Evolutionary conservation across 108 stramenopile genomes (phyloP).

Genomic region (Cyclotella choctawhatcheeana): DNA sequence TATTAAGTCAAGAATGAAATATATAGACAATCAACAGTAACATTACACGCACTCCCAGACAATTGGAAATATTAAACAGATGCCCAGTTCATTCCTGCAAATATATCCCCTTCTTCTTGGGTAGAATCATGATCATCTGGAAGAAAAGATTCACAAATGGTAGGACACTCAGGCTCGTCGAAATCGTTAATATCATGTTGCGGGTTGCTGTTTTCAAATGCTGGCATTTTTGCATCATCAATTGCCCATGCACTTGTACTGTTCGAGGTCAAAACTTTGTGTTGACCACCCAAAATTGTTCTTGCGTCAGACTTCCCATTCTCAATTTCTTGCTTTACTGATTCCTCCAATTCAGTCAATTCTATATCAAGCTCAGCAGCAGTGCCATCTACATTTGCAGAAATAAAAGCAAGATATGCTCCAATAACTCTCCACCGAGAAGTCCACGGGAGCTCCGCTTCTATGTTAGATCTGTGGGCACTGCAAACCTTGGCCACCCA

Average conservation of each 20-base stretch:
- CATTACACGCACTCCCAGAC: constrained; percentile 10
- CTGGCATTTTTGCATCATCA: not conserved
- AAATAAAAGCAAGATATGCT: constrained; percentile 60
- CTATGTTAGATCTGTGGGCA: constrained; percentile 48
- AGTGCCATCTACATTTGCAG: constrained; percentile 61
- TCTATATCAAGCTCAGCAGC: constrained; percentile 14
- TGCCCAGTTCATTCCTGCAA: constrained; percentile 3
- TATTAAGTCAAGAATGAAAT: not conserved
- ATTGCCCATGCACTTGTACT: no score
- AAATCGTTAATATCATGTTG: not conserved
- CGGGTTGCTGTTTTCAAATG: not conserved
- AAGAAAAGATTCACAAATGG: no score
- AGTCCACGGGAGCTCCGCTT: constrained; percentile 52
- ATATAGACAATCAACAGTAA: not conserved
- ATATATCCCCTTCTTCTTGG: not conserved
- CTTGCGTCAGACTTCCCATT: constrained; percentile 55
- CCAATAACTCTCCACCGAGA: constrained; percentile 68
- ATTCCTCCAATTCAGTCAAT: constrained; percentile 53
- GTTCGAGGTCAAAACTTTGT: not conserved
- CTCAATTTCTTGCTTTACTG: constrained; percentile 49
- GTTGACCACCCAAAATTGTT: constrained; percentile 7
- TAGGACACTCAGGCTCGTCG: no score
- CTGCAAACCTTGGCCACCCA: constrained; percentile 75
- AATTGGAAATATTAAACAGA: constrained; percentile 8
- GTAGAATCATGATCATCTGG: not conserved